Base-by-base conservation (phyloP, 345 rosid species). In the Eucalyptus polyanthemos region DNA sequence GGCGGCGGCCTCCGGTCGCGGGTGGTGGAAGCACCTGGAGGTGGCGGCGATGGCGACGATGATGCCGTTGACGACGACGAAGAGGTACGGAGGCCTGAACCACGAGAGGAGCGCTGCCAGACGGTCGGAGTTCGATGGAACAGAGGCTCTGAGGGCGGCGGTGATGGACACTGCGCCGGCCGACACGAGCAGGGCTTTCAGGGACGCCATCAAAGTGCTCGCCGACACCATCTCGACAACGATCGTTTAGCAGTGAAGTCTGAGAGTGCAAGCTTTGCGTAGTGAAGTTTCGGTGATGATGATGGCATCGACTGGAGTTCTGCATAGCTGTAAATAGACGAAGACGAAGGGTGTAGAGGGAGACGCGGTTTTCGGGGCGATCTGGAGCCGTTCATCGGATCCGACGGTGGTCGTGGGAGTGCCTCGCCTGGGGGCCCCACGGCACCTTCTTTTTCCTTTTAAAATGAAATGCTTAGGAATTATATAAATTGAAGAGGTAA, bases 61-160 rank as follows among this genome's bases (percentile, higher is more conserved):
- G 86, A 97, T 95, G 83, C 87, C 91, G 87, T 96, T 95, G 89
- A 92, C 86, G 87, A 93, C 14, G 85, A 94, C 49, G 90, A 93
- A 95, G 14, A 95, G 92, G 89, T 95, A 94, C 40, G 95, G 97
- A 5, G 96, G 99, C 87, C 88, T 93, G 49, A 93, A 93, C 97
- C 95, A 96, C 7, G 94, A 88, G 42, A 89, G 34, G 14, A 95
- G 44, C 3, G 94, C 58, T 0, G 88, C 86, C 22, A 94, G 91
- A 88, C 93, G 86, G 44, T 93, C 91, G 8, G 90, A 16, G 25
- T 88, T 90, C 42, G 90, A 86, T 8, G 96, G 96, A 89, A 93
- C 90, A 14, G 80, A 92, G 31, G 88, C 87, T 65, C 90, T 93
- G 31, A 91, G 67, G 87, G 91, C 80, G 90, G 90, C 89, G 62